A percentile compares a stretch with the other conserved stretches of the same genome.
Conservation (phyloP, 352 stramenopile genomes). For the Globisporangium nunn region DNA sequence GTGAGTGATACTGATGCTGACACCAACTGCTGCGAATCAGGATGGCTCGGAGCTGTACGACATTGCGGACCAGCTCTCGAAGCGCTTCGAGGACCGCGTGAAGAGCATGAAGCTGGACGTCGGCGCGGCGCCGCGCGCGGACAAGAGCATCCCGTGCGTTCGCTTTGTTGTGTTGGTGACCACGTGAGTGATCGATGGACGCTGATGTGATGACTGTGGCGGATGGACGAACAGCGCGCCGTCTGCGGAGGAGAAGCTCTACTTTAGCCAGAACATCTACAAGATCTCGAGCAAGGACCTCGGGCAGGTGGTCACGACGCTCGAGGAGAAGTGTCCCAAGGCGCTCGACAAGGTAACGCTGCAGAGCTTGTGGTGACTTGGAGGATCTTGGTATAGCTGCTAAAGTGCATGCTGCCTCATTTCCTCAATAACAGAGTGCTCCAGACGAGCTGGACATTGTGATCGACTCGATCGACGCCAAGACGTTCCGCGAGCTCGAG, state of each 20-base stretch:
- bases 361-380: background rate
- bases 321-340: constrained; percentile 83
- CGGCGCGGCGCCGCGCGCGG: constrained; percentile 41
- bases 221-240: constrained; percentile 33
- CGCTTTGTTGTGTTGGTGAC: background rate
- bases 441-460: constrained; percentile 86
- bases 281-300: constrained; percentile 75
- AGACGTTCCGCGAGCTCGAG: constrained; percentile 84
- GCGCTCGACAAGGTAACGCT: constrained; percentile 64
- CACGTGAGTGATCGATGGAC: background rate
- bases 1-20: background rate
- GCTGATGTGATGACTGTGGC: too few relatives aligned
- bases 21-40: constrained; percentile 7
- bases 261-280: constrained; percentile 88
- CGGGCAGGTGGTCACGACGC: constrained; percentile 61
- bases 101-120: constrained; percentile 81
- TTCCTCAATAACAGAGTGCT: constrained; percentile 34
- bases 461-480: constrained; percentile 82
- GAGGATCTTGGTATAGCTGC: background rate
- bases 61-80: constrained; percentile 73
- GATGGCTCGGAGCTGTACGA: constrained; percentile 87
- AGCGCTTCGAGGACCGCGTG: constrained; percentile 85
- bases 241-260: constrained; percentile 74
- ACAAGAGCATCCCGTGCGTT: constrained; percentile 66
- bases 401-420: background rate